Base-by-base conservation (phyloP, 2,329 filamentous ascomycete genomes). In the Stemphylium beticola region DNA sequence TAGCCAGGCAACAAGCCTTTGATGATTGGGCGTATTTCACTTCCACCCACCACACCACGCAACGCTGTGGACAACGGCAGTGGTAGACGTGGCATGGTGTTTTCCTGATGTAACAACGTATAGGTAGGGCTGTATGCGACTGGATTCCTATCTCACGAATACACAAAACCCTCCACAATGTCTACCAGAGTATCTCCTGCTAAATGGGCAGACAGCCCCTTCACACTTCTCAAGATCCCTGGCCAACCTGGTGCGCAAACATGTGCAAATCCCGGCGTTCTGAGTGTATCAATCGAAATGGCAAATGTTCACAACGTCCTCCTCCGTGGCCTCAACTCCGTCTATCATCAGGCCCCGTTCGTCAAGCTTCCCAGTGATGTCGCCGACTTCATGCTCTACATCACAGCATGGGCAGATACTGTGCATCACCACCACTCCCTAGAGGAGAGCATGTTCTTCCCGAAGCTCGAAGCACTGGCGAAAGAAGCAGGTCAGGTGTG, bases 371-470 rank as follows among this genome's bases (percentile, higher is more conserved):
- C 39, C 47, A 54, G 11, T 54, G 67, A 56, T 29, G 62, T 71
- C 4, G 46, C 60, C n/a, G 66, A 73, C 39, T 58, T 75, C 12
- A 61, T 70, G 18, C 60, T 67, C 10, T 74, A 72, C 53, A 60
- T 72, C 7, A 52, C 60, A 2, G 69, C 68, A 10, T 77, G 73
- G 69, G 60, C 59, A 15, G 68, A 73, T 14, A 71, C 68, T 33
- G 68, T 77, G 4, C 59, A 75, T 33, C 72, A 76, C 52, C 75
- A 77, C 52, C 75, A 77, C 50, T 45, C 60, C 1, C 55, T 63
- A 32, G 75, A 77, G 49, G 75, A 77, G 44, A 52, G 39, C 0
- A 53, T 64, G 39, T 72, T 75, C 22, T 77, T 78, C 49, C 74
- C 75, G 1, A 68, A 62, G 26, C 55, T 76, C 5, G 71, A 73